Evolutionary conservation across 2,329 filamentous ascomycete genomes (phyloP).

Genomic region (Dactylellina drechsleri): DNA sequence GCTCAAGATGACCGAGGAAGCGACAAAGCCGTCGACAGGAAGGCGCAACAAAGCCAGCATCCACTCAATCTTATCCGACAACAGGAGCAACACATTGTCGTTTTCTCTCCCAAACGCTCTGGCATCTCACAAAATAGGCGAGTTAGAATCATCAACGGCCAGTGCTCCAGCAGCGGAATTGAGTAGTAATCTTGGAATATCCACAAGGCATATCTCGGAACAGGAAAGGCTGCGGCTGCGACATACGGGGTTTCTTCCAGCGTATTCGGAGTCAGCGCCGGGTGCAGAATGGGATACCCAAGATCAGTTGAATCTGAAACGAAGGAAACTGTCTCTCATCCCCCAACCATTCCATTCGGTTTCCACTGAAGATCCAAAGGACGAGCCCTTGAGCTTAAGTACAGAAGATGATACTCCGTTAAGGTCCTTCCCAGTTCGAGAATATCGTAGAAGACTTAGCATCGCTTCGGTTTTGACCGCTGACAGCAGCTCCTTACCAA

Average conservation of each 20-base stretch:
- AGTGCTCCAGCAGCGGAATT: conserved; percentile 18
- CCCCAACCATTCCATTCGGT: conserved; percentile 18
- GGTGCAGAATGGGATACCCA: conserved; percentile 41
- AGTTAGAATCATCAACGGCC: conserved; percentile 15
- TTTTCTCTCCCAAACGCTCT: conserved; percentile 18
- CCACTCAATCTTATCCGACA: conserved; percentile 47
- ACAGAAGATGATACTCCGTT: conserved; percentile 47
- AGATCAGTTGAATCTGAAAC: conserved; percentile 44
- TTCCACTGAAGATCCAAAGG: conserved; percentile 31
- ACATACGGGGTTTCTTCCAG: conserved; percentile 27
- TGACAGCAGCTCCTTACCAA: conserved; percentile 50
- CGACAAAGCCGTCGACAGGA: conserved; percentile 43
- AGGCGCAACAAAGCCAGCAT: conserved; percentile 50
- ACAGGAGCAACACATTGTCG: conserved; percentile 48
- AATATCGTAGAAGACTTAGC: conserved; percentile 52
- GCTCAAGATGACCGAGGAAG: conserved; percentile 52
- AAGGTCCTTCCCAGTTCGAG: conserved; percentile 52
- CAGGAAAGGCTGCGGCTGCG: conserved; percentile 44
- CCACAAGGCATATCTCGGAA: conserved; percentile 46
- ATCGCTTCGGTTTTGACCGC: conserved; percentile 53
- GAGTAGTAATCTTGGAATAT: conserved; percentile 32
- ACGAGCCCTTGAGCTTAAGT: conserved; percentile 40
- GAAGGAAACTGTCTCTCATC: conserved; percentile 37
- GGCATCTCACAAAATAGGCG: conserved; percentile 36
- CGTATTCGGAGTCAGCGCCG: conserved; percentile 32